Conservation (phyloP, 2,329 filamentous ascomycete genomes). For the Torrubiellomyces zombiae region DNA sequence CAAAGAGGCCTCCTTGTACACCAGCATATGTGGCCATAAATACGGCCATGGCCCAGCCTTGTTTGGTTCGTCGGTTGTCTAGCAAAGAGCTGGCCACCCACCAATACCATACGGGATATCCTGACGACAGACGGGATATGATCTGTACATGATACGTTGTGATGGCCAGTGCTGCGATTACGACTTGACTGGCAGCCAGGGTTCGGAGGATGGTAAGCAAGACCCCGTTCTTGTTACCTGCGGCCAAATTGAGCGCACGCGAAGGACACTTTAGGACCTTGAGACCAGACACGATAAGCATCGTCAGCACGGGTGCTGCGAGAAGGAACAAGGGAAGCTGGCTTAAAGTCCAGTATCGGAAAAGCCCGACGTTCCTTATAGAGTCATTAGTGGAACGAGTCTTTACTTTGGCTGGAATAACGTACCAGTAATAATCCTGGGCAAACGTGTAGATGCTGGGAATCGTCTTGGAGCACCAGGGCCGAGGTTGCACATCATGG, state of each 20-base stretch:
- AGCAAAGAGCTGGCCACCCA: constrained; percentile 44
- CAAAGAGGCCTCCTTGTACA: constrained; percentile 71
- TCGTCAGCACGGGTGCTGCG: constrained; percentile 56
- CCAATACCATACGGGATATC: constrained; percentile 80
- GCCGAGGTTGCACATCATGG: constrained; percentile 24
- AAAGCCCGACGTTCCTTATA: constrained; percentile 66
- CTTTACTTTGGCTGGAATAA: constrained; percentile 3
- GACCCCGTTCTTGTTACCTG: constrained; percentile 4
- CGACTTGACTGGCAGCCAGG: constrained; percentile 54
- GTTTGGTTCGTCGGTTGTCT: constrained; percentile 13
- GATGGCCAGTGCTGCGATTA: constrained; percentile 55
- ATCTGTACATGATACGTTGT: constrained; percentile 89
- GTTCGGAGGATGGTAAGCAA: constrained; percentile 25
- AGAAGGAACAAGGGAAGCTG: constrained; percentile 82
- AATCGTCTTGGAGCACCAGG: constrained; percentile 58
- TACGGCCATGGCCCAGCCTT: constrained; percentile 30
- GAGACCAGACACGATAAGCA: constrained; percentile 42
- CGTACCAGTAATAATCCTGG: constrained; percentile 78
- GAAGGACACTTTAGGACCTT: constrained; percentile 16
- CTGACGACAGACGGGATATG: constrained; percentile 74
- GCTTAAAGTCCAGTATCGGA: constrained; percentile 75
- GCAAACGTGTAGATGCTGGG: constrained; percentile 90
- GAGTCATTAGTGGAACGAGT: not conserved
- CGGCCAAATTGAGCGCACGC: constrained; percentile 2
- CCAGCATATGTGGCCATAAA: constrained; percentile 70